These are phyloP conservation scores for Escallonia herrerae DNA, from an alignment of 129 eudicot genomes.

Conservation along the genomic window DNA sequence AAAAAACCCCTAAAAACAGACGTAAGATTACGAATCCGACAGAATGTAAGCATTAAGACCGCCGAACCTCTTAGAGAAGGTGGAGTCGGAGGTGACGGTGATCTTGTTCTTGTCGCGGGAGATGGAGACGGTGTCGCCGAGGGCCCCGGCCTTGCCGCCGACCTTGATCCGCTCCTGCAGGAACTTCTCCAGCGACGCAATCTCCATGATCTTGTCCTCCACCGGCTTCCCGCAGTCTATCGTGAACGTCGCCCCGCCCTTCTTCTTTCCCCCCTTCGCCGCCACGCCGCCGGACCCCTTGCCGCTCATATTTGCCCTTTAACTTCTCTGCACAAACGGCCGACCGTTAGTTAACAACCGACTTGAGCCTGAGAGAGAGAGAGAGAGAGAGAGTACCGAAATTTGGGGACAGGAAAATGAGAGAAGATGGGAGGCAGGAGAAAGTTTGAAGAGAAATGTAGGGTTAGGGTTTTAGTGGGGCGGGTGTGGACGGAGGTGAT, in stretches of 20 bases:
- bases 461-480: background rate
- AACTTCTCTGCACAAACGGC: background rate
- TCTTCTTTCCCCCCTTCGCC: constrained; percentile 45
- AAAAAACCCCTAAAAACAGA: too few relatives aligned
- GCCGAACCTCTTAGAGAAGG: constrained; percentile 40
- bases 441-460: background rate
- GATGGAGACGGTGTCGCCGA: constrained; percentile 41
- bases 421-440: too few relatives aligned
- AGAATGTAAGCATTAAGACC: too few relatives aligned
- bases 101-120: constrained; percentile 45
- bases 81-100: constrained; percentile 36
- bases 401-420: background rate
- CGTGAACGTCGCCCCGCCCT: constrained; percentile 35
- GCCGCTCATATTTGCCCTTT: constrained; percentile 25
- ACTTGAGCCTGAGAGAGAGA: background rate
- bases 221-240: constrained; percentile 53
- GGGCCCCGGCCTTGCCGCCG: constrained; percentile 50
- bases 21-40: too few relatives aligned
- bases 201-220: constrained; percentile 52
- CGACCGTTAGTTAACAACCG: background rate
- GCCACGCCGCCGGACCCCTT: constrained; percentile 29
- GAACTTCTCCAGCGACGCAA: constrained; percentile 48
- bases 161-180: constrained; percentile 53
- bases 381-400: background rate
- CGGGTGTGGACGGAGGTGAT: too few relatives aligned